These are phyloP conservation scores for Geoglossum cookeanum DNA, from an alignment of 2,329 filamentous ascomycete genomes.

Conservation along the genomic window DNA sequence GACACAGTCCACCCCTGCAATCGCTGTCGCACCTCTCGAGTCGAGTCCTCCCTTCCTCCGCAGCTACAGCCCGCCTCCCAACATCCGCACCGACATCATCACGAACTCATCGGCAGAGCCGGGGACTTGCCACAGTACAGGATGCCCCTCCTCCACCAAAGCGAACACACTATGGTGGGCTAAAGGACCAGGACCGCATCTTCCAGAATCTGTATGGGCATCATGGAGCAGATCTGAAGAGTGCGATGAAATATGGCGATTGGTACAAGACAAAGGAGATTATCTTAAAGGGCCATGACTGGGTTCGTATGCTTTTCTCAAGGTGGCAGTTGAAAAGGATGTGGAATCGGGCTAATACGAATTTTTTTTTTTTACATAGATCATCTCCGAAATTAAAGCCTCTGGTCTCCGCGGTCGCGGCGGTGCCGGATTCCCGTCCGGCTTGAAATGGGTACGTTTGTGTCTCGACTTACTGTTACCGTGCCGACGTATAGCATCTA, in stretches of 20 bases:
- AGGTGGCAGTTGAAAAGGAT: neutral
- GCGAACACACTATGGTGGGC: conserved; percentile 56
- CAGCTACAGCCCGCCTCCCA: conserved; percentile 12
- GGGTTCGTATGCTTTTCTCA: conserved; percentile 29
- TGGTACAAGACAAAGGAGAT: conserved; percentile 99
- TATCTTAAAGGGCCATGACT: conserved; percentile 88
- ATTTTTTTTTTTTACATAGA: conserved; percentile 27
- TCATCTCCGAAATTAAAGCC: conserved; percentile 92
- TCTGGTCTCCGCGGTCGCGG: conserved; percentile 90
- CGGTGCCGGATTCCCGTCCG: conserved; percentile 93
- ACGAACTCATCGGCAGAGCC: neutral
- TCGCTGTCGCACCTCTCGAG: conserved; percentile 22
- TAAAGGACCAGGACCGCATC: conserved; percentile 94
- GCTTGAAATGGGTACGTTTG: conserved; percentile 83
- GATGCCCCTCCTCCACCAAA: conserved; percentile 45
- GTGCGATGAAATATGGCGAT: conserved; percentile 92
- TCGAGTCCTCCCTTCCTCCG: conserved; percentile 22
- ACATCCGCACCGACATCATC: conserved; percentile 8
- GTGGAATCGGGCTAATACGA: neutral
- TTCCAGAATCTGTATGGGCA: conserved; percentile 97
- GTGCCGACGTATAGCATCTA: conserved; percentile 7
- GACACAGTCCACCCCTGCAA: conserved; percentile 21
- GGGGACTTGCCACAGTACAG: conserved; percentile 55
- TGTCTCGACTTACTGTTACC: conserved; percentile 2
- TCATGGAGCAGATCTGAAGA: conserved; percentile 78